Evolutionary conservation across 176 grass and related monocot species (phyloP).

Genomic region (Carex parvula): DNA sequence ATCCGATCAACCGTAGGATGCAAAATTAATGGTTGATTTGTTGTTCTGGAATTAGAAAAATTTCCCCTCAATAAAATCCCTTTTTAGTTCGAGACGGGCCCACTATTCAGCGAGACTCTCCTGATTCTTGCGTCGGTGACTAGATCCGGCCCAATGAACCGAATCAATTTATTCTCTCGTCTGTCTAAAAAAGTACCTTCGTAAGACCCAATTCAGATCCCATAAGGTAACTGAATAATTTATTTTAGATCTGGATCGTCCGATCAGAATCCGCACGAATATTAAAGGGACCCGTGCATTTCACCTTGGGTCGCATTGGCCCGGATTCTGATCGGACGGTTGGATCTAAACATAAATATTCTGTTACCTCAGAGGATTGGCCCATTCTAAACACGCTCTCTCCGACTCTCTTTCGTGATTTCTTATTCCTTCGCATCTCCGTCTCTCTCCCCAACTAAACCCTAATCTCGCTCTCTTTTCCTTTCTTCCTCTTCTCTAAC

Average conservation of each 20-base stretch:
- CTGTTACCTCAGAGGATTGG: background rate
- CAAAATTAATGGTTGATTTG: background rate
- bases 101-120: background rate
- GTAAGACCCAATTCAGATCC: background rate
- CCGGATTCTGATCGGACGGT: too few relatives aligned
- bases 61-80: background rate
- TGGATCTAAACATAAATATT: too few relatives aligned
- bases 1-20: too few relatives aligned
- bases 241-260: too few relatives aligned
- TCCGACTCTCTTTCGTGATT: background rate
- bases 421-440: slow-evolving; percentile 33
- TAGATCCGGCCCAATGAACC: background rate
- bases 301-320: too few relatives aligned
- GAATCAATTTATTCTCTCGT: background rate
- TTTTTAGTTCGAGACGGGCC: background rate
- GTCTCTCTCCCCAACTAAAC: slow-evolving; percentile 35
- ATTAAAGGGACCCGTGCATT: too few relatives aligned
- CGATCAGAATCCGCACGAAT: too few relatives aligned
- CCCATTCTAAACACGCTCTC: background rate
- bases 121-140: background rate
- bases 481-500: slow-evolving; percentile 33
- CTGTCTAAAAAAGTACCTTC: background rate
- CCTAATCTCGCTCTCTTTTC: slow-evolving; percentile 48
- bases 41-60: background rate
- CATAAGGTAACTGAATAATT: too few relatives aligned